These are phyloP conservation scores for Neoboletus magnificus DNA, from an alignment of 768 basidiomycete species.

Conservation along the genomic window DNA sequence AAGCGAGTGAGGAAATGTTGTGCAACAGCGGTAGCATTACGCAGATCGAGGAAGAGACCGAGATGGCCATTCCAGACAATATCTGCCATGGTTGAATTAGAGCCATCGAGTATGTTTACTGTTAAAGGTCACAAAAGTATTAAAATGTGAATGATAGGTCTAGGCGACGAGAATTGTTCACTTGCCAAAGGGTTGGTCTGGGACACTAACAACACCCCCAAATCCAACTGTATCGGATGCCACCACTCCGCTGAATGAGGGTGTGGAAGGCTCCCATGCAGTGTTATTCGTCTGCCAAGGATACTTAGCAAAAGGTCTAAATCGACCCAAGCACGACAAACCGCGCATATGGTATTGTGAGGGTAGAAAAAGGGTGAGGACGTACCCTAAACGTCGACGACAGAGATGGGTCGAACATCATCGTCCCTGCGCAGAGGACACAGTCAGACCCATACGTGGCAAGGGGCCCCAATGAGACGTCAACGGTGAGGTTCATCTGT, in stretches of 20 bases:
- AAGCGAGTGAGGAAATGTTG: constrained; percentile 18
- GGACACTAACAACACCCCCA: constrained; percentile 14
- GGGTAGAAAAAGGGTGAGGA: background rate
- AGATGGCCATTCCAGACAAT: constrained; percentile 21
- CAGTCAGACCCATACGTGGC: constrained; percentile 22
- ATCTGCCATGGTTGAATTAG: background rate
- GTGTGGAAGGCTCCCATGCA: constrained; percentile 10
- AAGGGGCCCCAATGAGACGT: constrained; percentile 9
- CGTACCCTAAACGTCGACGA: constrained; percentile 27
- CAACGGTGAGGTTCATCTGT: constrained; percentile 25
- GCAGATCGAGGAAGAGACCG: constrained; percentile 25
- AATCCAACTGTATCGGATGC: constrained; percentile 22
- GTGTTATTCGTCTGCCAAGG: constrained; percentile 15
- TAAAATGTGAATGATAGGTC: background rate
- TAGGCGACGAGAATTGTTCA: background rate
- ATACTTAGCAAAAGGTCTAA: background rate
- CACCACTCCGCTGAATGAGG: constrained; percentile 16
- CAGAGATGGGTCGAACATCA: constrained; percentile 19
- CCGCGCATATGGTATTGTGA: background rate
- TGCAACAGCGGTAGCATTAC: constrained; percentile 10
- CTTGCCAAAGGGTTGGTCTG: constrained; percentile 17
- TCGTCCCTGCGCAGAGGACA: constrained; percentile 23
- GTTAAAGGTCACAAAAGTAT: background rate
- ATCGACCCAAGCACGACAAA: background rate
- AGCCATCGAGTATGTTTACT: constrained; percentile 27